These are phyloP conservation scores for Hygrocybe coccinea DNA, from an alignment of 768 basidiomycete species.

Conservation along the genomic window DNA sequence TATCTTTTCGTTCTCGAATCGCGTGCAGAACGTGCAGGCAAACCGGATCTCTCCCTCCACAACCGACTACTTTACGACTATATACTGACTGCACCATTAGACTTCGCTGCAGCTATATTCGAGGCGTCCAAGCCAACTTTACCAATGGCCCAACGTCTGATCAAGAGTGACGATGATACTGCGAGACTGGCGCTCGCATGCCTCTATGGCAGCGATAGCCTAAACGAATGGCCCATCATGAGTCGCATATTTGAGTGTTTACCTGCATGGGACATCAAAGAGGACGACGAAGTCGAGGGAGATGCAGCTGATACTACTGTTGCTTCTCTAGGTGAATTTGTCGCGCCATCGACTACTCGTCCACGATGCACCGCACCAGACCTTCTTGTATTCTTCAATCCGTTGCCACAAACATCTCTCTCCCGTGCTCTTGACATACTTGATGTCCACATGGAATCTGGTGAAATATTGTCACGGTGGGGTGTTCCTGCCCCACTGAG, in stretches of 20 bases:
- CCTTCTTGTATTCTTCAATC: constrained; percentile 76
- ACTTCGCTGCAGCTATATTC: constrained; percentile 70
- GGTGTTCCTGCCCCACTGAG: constrained; percentile 72
- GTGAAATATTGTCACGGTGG: constrained; percentile 89
- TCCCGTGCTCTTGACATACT: constrained; percentile 85
- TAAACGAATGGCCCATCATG: constrained; percentile 79
- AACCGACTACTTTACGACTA: constrained; percentile 67
- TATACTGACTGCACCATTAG: constrained; percentile 61
- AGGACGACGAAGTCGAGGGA: constrained; percentile 54
- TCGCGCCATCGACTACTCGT: constrained; percentile 65
- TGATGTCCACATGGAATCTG: constrained; percentile 90
- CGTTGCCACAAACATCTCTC: constrained; percentile 66
- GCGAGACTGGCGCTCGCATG: constrained; percentile 82
- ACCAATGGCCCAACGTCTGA: constrained; percentile 60
- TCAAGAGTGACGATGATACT: constrained; percentile 79
- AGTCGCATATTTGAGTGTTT: constrained; percentile 92
- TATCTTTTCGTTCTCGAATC: constrained; percentile 92
- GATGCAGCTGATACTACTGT: constrained; percentile 83
- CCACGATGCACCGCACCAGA: constrained; percentile 58
- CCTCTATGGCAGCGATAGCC: constrained; percentile 74
- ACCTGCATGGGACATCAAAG: constrained; percentile 75
- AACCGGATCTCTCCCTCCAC: constrained; percentile 62
- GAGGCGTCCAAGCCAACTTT: constrained; percentile 91
- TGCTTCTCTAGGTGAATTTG: constrained; percentile 71
- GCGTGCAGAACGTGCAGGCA: constrained; percentile 74